phyloP scores from a whole-genome alignment of 2,329 filamentous ascomycete species.

The Phialocephala sp. region DNA sequence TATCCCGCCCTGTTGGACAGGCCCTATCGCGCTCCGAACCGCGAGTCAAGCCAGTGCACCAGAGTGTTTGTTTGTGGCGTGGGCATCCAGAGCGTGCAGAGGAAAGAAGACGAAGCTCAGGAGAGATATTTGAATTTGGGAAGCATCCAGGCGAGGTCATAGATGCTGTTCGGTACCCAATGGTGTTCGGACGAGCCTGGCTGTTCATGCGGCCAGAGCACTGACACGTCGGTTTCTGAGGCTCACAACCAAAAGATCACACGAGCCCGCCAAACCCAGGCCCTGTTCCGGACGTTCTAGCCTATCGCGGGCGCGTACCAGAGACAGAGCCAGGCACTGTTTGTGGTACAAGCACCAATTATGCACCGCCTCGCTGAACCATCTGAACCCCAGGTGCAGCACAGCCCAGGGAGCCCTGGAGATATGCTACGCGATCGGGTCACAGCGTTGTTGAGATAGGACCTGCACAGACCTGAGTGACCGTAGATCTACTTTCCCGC shows the following conservation, averaged over 20 bases:
- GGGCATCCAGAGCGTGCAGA: background rate
- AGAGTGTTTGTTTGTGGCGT: background rate
- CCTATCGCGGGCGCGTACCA: background rate
- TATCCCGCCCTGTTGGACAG: background rate
- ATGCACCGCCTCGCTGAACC: background rate
- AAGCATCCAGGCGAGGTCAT: background rate
- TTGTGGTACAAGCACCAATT: background rate
- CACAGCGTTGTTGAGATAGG: background rate
- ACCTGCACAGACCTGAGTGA: background rate
- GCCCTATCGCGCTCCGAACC: background rate
- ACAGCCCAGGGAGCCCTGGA: conserved; percentile 2
- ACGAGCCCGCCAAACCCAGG: background rate
- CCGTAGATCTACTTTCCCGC: background rate
- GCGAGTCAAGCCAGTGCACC: too few relatives aligned
- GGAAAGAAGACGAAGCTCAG: background rate
- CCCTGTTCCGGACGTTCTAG: background rate
- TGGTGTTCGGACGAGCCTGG: background rate
- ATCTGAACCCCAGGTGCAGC: background rate
- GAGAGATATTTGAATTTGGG: background rate
- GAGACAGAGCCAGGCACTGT: background rate
- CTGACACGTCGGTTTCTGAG: background rate
- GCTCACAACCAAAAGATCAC: background rate
- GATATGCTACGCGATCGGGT: background rate
- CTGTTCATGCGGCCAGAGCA: background rate
- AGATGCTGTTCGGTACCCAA: background rate